Evolutionary conservation across 2,329 filamentous ascomycete genomes (phyloP), one percentile per base, ranked within the genome.

Genomic region (Trichoderma asperellum): DNA sequence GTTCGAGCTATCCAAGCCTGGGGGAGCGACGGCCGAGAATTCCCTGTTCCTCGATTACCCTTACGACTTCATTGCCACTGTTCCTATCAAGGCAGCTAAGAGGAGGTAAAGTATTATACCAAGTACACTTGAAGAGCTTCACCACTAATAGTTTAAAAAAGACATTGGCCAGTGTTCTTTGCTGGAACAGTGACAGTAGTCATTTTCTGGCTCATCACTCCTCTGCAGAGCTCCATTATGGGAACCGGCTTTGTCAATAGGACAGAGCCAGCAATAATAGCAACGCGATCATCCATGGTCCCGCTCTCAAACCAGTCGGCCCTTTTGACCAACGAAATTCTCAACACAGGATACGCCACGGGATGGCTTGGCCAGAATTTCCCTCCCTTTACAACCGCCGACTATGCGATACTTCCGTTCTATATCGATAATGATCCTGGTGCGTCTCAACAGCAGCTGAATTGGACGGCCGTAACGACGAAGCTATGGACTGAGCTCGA

Each of bases 11-110:
- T 88, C 86, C 0, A 83, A 81, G 11, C 16, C 72, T 0, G 72
- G 74, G 0, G 87, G 87, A 0, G 84, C 84, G 0, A 72, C 72
- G 0, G 86, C 80, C 0, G 75, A 79, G 6, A 73, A 85, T 0
- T 87, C 86, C 0, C 18, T 90, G 0, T 76, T 88, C 0, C 60
- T 90, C 0, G 80, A 83, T 0, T 91, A 90, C 47, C 87, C 87
- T 0, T 79, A 76, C 0, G 77, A 80, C 0, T 83, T 83, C 11
- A 72, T 82, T 0, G 79, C 73, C 0, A 63, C 76, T 4, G 77
- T 78, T 0, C 81, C 81, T 0, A 72, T 80, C 5, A 76, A 70
- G 1, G 77, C 81, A 0, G 74, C 74, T 0, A 74, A 72, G 21
- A 70, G 71, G 32, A 74, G 71, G 75, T 76, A 53, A 40, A 32